Evolutionary conservation across 352 stramenopile genomes (phyloP), one percentile per base, ranked within the genome.

Genomic region (Phytophthora agathidicida): DNA sequence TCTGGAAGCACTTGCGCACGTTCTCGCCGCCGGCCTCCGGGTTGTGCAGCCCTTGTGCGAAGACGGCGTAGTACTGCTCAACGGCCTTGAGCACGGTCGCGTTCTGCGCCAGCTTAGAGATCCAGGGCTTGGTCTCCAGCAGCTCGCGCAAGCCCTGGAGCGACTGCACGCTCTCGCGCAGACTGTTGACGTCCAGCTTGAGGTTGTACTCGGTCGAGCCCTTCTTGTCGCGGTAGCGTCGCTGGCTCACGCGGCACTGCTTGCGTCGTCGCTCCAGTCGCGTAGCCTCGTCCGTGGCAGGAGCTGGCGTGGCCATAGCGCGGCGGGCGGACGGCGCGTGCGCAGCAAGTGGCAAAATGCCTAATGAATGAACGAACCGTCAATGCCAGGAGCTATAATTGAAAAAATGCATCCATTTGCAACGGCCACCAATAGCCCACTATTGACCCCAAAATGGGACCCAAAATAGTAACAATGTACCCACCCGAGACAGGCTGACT

Each of bases 191-290:
- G 39, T 90, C 77, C 27, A 88, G 68, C 19, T 77, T 71, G 35
- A 92, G 65, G 33, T 87, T 87, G 61, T 89, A 88, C 68, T 89
- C 77, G 39, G 55, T 65, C 37, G 80, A 89, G 42, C 73, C 66
- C 49, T 87, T 83, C 65, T 90, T 87, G 66, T 88, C 75, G 32
- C 82, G 77, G 62, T 92, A 90, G 35, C 79, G 72, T 1, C 80
- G 75, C 54, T 92, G 82, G 66, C 77, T 90, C 61, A 89, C 77
- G 57, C 82, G 77, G 63, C 80, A 90, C 61, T 92, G 82, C 37
- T 80, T 75, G 43, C 80, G 76, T 4, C 80, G 68, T 3, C 78
- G 67, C 44, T 80, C 77, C 20, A 80, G 64, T 8, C 75, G 70
- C 23, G 68, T 38, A 14, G 48, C 49, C 6, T 73, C 62, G 2